Conservation (phyloP, 352 stramenopile species). For the Aphanomyces euteiches region DNA sequence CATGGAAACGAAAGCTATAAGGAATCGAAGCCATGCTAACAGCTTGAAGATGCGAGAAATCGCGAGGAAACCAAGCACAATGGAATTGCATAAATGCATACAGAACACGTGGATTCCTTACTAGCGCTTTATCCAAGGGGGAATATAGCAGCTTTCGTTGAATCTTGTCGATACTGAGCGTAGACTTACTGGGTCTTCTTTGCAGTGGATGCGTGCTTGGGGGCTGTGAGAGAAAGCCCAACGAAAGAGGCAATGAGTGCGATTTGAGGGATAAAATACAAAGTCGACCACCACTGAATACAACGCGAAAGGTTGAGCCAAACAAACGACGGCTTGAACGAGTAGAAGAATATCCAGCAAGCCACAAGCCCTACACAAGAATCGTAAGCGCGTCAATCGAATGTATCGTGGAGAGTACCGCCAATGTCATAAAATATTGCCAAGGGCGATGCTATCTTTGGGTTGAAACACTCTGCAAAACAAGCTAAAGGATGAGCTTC, state of each 20-base stretch:
- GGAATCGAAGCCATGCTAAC: no score
- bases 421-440: slow-evolving; percentile 72
- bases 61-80: no score
- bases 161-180: no score
- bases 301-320: slow-evolving; percentile 75
- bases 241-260: slow-evolving; percentile 57
- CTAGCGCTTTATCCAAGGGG: no score
- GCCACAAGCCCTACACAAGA: neutral
- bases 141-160: no score
- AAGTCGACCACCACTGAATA: slow-evolving; percentile 70
- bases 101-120: no score
- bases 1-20: no score
- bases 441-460: slow-evolving; percentile 65
- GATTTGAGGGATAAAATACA: slow-evolving; percentile 77
- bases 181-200: slow-evolving; percentile 17
- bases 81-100: no score
- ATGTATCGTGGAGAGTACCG: slow-evolving; percentile 47
- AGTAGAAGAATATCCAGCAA: slow-evolving; percentile 76
- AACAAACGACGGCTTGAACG: slow-evolving; percentile 74
- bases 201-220: neutral
- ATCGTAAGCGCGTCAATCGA: neutral
- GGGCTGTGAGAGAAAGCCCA: slow-evolving; percentile 38
- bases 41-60: no score
- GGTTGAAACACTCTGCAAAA: slow-evolving; percentile 71
- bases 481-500: slow-evolving; percentile 67